Percentiles rank a stretch among this genome's conserved stretches.
Conservation (phyloP, 148 eudicot genomes). For the Rhododendron henanense region DNA sequence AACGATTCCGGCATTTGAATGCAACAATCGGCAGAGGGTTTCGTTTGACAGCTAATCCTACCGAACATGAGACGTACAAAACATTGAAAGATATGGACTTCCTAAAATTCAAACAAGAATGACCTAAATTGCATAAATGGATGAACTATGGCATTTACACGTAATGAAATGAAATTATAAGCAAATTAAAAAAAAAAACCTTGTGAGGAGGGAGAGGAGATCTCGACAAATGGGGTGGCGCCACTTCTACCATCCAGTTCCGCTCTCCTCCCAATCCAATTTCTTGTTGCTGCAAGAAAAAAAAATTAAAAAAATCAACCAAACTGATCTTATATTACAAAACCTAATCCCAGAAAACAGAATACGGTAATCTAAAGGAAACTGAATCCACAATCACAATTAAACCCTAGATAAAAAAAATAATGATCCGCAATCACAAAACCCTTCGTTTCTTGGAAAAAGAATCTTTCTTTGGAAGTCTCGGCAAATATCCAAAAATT, state of each 20-base stretch:
- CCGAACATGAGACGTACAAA: not conserved
- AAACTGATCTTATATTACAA: not conserved
- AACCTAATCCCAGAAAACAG: not conserved
- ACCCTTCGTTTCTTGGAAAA: not conserved
- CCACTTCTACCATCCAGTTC: constrained; percentile 38
- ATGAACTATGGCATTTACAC: not conserved
- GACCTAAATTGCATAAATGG: constrained; percentile 1
- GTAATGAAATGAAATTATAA: not conserved
- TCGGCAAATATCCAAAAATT: not conserved
- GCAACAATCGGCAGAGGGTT: not conserved
- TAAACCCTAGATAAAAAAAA: not conserved
- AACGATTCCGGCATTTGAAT: not conserved
- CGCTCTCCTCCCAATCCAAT: constrained; percentile 45
- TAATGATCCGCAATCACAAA: not conserved
- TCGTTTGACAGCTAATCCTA: not conserved
- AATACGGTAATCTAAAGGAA: not conserved
- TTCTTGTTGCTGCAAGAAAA: constrained; percentile 58
- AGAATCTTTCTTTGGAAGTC: not conserved
- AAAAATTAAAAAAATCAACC: not conserved
- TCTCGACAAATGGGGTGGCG: constrained; percentile 53
- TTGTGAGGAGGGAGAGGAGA: constrained; percentile 45
- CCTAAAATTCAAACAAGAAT: not conserved
- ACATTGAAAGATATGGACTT: not conserved
- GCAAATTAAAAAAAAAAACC: constrained; percentile 43
- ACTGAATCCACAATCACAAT: not conserved